phyloP scores from a whole-genome alignment of 805 yeast genomes.

The Torulaspora delbrueckii region DNA sequence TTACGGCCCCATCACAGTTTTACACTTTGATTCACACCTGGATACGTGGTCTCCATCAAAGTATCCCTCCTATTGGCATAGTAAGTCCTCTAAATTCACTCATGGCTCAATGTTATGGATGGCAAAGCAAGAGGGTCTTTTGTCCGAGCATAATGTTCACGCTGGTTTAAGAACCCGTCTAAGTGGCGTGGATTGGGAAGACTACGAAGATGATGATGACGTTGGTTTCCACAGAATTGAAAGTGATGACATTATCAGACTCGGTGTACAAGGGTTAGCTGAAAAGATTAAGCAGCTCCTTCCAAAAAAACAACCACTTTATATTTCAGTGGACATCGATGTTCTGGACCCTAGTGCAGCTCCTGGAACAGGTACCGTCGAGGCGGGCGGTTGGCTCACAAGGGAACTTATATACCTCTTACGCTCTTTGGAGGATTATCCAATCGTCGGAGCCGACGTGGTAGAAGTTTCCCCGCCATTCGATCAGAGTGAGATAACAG shows the following conservation, averaged over 20 bases:
- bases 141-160: slow-evolving; percentile 57
- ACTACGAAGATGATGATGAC: slow-evolving; percentile 58
- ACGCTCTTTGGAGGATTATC: neutral
- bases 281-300: neutral
- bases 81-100: slow-evolving; percentile 57
- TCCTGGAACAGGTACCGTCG: slow-evolving; percentile 79
- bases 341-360: slow-evolving; percentile 70
- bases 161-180: slow-evolving; percentile 74
- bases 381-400: slow-evolving; percentile 67
- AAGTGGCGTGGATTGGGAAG: slow-evolving; percentile 53
- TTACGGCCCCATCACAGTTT: slow-evolving; percentile 65
- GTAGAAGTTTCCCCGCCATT: slow-evolving; percentile 69
- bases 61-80: slow-evolving; percentile 59
- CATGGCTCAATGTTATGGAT: slow-evolving; percentile 88
- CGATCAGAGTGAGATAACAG: slow-evolving; percentile 61
- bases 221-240: slow-evolving; percentile 67
- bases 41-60: slow-evolving; percentile 76
- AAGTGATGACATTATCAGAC: slow-evolving; percentile 68
- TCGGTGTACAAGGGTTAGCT: slow-evolving; percentile 47
- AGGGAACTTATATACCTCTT: slow-evolving; percentile 46
- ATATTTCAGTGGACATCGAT: slow-evolving; percentile 74
- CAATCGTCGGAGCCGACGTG: slow-evolving; percentile 21
- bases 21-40: slow-evolving; percentile 82
- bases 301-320: slow-evolving; percentile 56
- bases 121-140: slow-evolving; percentile 64